Base-by-base conservation (phyloP, 495 filamentous ascomycete species). In the Sordaria brevicollis region DNA sequence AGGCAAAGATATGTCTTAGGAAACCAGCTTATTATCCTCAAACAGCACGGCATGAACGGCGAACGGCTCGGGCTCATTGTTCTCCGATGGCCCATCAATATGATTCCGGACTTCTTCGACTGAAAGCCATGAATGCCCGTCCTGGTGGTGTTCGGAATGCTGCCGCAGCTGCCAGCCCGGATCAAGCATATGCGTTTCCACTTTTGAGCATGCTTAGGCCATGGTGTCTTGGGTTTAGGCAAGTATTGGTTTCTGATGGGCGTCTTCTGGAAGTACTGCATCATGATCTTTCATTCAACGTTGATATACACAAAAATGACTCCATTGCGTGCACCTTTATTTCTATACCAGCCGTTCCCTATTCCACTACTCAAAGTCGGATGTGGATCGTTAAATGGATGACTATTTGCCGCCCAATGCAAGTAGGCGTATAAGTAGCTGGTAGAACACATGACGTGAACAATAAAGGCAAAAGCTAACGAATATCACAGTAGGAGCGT, bases 1-100 rank as follows among this genome's bases (percentile, higher is more conserved):
- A 0, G 92, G 91, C 92, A 92, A 94, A 68, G 91, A 89, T 0
- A 87, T 83, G 74, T 91, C 88, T 11, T 87, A 83, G 11, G 88
- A 83, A 6, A 90, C 81, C n/a, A 86, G 57, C 29, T 84, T 68
- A 3, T 82, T 84, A 0, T 67, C 73, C 11, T 79, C 79, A 15
- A 83, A 79, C 37, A 89, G 62, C 74, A 81, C 73, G 15, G 81
- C 81, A n/a, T 79, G 84, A 66, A 91, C 76, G 72, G 85, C 74
- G 71, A 84, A 80, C 76, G 72, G 87, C 77, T 71, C 78, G n/a
- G 77, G 72, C 10, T 73, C 67, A 4, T 68, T 69, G 1, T 76
- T 81, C 78, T 36, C 83, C 74, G 43, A 79, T 71, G 36, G 76
- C 73, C 36, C 82, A 74, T 74, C 86, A 76, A 70, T 86, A 82